phyloP scores from a whole-genome alignment of 2,329 filamentous ascomycete genomes.

The Penicillium sp. region DNA sequence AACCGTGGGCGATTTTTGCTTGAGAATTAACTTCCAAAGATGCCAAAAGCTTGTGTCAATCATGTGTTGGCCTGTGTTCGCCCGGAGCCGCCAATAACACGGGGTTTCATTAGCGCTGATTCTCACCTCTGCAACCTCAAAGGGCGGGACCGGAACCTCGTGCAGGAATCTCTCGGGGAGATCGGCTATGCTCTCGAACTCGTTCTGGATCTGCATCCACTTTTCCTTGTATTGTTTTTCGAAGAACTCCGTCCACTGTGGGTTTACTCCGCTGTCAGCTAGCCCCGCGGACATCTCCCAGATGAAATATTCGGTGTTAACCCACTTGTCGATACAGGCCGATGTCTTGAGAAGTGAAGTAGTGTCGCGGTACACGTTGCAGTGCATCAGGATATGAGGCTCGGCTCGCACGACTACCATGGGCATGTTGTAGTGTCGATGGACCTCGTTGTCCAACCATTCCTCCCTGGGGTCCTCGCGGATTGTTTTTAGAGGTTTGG shows the following conservation, averaged over 20 bases:
- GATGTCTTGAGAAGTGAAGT: background rate
- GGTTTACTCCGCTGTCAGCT: constrained; percentile 1
- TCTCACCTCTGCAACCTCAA: background rate
- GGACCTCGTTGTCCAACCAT: background rate
- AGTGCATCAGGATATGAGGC: background rate
- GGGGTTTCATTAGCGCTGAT: background rate
- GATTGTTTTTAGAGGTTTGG: background rate
- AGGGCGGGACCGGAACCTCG: background rate
- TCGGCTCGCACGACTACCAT: background rate
- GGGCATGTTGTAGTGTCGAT: constrained; percentile 1
- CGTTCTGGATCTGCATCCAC: background rate
- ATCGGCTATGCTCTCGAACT: background rate
- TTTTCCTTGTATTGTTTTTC: background rate
- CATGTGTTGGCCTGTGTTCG: background rate
- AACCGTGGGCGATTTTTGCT: background rate
- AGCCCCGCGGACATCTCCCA: constrained; percentile 3
- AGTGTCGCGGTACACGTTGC: background rate
- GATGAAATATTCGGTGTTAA: constrained; percentile 6
- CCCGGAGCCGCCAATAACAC: background rate
- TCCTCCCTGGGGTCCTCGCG: background rate
- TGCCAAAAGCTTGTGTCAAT: background rate
- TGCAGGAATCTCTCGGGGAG: constrained; percentile 1
- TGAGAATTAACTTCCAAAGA: background rate
- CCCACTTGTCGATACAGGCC: background rate
- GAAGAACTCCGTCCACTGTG: background rate